phyloP scores from a whole-genome alignment of 345 rosid species.

The Acer yangbiense region DNA sequence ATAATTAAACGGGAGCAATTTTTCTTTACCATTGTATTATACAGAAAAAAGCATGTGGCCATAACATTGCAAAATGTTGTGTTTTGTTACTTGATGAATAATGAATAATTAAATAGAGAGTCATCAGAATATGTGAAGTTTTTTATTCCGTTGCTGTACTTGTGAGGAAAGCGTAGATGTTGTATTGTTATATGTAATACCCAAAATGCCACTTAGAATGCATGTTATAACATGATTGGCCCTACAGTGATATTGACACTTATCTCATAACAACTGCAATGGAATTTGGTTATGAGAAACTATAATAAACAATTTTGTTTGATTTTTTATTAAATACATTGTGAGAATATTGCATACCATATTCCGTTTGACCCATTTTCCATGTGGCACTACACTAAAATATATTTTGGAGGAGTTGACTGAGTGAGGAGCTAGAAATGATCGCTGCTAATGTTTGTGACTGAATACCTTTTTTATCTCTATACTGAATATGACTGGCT shows the following conservation, averaged over 20 bases:
- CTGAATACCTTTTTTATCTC: neutral
- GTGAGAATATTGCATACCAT: neutral
- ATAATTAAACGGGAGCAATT: neutral
- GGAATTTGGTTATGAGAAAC: neutral
- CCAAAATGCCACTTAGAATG: neutral
- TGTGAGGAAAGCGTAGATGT: too few relatives aligned
- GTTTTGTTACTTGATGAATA: neutral
- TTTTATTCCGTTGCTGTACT: neutral
- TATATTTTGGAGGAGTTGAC: neutral
- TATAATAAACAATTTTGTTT: neutral
- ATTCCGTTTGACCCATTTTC: neutral
- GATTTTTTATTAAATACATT: neutral
- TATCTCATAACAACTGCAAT: neutral
- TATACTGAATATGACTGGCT: neutral
- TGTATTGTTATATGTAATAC: too few relatives aligned
- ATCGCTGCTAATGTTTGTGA: neutral
- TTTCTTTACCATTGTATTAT: neutral
- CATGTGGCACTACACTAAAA: neutral
- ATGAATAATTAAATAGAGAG: neutral
- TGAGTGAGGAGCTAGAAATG: neutral
- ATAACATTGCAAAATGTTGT: neutral
- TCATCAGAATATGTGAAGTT: neutral
- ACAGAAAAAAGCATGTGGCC: neutral
- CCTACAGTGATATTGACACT: neutral
- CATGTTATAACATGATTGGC: neutral